Base-by-base conservation (phyloP, 2,329 filamentous ascomycete genomes). In the Trichoderma gracile region DNA sequence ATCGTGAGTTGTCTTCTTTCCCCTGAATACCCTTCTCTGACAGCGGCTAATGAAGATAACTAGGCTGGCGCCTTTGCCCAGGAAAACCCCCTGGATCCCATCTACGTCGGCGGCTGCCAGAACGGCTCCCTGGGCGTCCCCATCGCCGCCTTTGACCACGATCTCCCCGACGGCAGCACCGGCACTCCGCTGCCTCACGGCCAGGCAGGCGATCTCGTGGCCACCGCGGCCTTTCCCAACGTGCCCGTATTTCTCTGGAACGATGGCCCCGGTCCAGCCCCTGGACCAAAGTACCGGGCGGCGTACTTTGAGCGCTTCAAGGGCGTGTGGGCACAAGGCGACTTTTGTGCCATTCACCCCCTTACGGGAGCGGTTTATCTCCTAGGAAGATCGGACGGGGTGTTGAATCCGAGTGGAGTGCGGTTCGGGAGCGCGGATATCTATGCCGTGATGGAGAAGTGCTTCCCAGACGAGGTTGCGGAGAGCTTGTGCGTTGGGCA, bases 401-500 rank as follows among this genome's bases (percentile, higher is more conserved):
- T 95, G 2, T 77, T 95, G 58, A 95, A 95, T 72, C 91, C 91
- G 0, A 87, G 84, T 7, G 91, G 91, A 0, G 87, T 95, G 12
- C 82, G 91, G 0, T 96, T 95, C 71, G 92, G 91, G 0, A 90
- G 86, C 5, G 87, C 90, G 0, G 92, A 95, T 74, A 89, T 95
- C 40, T 96, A 95, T 74, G 84, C 83, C 14, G 89, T 93, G 1
- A 75, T 93, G 4, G 89, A 92, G 75, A 78, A 81, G 25, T 79
- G 83, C 62, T 93, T 94, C 67, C 78, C 84, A 0, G 80, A 83
- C 17, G 78, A 82, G 56, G 78, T 95, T 3, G 80, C 81, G 4
- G 92, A 95, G 72, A 88, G 87, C n/a, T 81, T 95, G 30, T 94
- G 91, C 64, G 90, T 95, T 0, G 92, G 92, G 0, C 91, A 94